These are phyloP conservation scores for Fragilaria radians DNA, from an alignment of 108 stramenopile genomes.

Conservation along the genomic window DNA sequence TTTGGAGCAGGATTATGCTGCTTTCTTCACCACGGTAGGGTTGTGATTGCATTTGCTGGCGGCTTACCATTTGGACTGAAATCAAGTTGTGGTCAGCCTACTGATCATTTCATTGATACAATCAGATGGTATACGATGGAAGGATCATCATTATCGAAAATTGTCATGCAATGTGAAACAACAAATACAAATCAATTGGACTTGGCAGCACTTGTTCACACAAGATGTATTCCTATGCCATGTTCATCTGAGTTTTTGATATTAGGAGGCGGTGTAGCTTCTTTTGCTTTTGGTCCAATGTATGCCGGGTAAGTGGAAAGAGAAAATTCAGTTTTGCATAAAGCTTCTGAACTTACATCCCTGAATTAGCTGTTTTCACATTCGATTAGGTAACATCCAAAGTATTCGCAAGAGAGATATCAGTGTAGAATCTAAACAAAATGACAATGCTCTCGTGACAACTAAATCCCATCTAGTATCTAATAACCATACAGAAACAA, in stretches of 20 bases:
- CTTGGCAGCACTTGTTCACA: constrained; percentile 46
- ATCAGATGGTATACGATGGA: background rate
- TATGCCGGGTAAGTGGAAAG: constrained; percentile 47
- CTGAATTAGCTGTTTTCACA: background rate
- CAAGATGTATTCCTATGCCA: constrained; percentile 28
- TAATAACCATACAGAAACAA: background rate
- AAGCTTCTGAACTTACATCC: background rate
- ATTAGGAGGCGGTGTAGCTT: constrained; percentile 68
- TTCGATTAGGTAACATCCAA: background rate
- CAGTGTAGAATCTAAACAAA: background rate
- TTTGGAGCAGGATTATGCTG: constrained; percentile 2
- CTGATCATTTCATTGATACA: background rate
- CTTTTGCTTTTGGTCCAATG: constrained; percentile 72
- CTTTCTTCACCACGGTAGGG: background rate
- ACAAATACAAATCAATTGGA: background rate
- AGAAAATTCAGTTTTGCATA: too few species aligned
- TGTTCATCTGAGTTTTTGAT: constrained; percentile 12
- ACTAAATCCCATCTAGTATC: background rate
- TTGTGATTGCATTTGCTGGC: constrained; percentile 1
- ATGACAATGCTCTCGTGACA: background rate
- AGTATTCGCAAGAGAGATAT: background rate
- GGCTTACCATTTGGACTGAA: constrained; percentile 3
- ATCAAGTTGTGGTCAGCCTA: background rate
- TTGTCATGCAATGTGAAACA: background rate
- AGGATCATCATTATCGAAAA: background rate